Evolutionary conservation across 139 green algal genomes (phyloP).

Genomic region (Chloropicon primus): DNA sequence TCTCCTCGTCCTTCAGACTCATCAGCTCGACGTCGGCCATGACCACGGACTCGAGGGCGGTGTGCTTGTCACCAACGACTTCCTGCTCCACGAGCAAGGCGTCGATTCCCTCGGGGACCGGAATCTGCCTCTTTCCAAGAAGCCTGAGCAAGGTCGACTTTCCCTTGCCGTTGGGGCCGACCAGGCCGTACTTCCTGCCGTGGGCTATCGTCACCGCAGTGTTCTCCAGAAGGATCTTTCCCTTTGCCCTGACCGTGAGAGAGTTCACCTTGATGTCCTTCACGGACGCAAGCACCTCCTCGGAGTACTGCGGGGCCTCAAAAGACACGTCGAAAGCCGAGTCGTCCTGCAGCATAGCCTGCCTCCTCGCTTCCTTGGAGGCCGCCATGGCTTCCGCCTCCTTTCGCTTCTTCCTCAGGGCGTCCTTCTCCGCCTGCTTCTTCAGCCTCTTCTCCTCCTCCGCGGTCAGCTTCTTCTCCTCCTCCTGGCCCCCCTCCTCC

Average conservation of each 20-base stretch:
- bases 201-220: conserved; percentile 77
- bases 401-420: conserved; percentile 64
- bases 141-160: conserved; percentile 97
- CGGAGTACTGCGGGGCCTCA: conserved; percentile 54
- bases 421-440: conserved; percentile 62
- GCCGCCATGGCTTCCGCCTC: conserved; percentile 24
- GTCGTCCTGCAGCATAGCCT: conserved; percentile 73
- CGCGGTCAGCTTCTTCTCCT: conserved; percentile 17
- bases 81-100: conserved; percentile 99
- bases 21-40: conserved; percentile 64
- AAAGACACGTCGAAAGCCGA: conserved; percentile 93
- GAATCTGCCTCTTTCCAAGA: conserved; percentile 52
- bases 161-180: conserved; percentile 76
- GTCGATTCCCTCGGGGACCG: conserved; percentile 90
- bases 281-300: conserved; percentile 35
- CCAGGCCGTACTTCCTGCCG: conserved; percentile 32
- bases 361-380: conserved; percentile 37
- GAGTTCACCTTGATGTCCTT: conserved; percentile 95
- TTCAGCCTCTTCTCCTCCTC: conserved; percentile 45
- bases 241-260: conserved; percentile 89
- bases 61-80: conserved; percentile 51
- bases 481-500: conserved; percentile 34
- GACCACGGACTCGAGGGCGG: background rate
- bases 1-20: background rate
- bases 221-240: conserved; percentile 93